phyloP scores from a whole-genome alignment of 495 filamentous ascomycete genomes.

The Podospora comata region DNA sequence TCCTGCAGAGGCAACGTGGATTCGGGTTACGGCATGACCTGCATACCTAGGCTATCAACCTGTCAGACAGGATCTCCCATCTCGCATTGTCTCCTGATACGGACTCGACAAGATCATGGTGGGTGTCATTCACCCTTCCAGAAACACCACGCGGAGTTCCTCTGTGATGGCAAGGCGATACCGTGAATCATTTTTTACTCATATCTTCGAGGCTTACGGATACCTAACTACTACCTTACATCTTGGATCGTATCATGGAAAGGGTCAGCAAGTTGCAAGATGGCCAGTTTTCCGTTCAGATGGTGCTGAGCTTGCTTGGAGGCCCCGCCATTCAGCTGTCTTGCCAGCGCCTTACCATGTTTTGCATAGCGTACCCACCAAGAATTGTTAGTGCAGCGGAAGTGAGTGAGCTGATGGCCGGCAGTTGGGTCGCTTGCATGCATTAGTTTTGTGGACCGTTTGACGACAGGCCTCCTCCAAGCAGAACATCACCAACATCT shows the following conservation, averaged over 20 bases:
- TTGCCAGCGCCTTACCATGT: background rate
- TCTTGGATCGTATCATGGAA: too few relatives aligned
- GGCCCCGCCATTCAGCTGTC: background rate
- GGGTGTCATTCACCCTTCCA: conserved; percentile 6
- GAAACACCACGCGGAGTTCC: background rate
- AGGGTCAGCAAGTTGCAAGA: too few relatives aligned
- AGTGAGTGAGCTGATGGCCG: background rate
- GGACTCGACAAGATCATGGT: background rate
- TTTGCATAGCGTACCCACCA: background rate
- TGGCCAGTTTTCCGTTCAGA: background rate
- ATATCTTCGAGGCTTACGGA: background rate
- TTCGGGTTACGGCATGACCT: background rate
- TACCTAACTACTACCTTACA: background rate
- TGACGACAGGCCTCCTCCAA: conserved; percentile 6
- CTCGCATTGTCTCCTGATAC: background rate
- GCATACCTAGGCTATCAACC: background rate
- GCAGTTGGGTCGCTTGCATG: conserved; percentile 5
- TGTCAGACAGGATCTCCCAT: conserved; percentile 1
- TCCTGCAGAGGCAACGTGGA: background rate
- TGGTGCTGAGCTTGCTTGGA: conserved; percentile 4
- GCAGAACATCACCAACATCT: background rate
- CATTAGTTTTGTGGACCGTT: background rate
- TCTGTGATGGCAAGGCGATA: background rate
- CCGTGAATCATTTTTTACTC: background rate
- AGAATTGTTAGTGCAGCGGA: background rate